Base-by-base conservation (phyloP, 345 rosid genomes). In the Murraya paniculata region DNA sequence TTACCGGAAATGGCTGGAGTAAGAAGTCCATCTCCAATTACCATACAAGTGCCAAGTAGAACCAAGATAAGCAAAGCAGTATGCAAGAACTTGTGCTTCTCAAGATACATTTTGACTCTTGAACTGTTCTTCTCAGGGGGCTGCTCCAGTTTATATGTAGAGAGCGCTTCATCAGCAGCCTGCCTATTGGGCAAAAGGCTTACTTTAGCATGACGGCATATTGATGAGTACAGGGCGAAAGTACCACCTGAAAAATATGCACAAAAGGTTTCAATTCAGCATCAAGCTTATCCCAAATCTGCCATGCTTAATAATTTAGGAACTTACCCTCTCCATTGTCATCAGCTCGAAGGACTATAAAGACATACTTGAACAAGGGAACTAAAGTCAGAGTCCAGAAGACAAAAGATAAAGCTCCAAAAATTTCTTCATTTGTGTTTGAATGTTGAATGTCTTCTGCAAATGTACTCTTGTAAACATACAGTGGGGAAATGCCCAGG, bases 21-120 rank as follows among this genome's bases (percentile, higher is more conserved):
- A 64, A 97, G 98, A 71, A 97, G 78, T 69, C 98, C 98, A 83
- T 97, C 99, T 75, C 99, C 98, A 72, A 97, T 97, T 35, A 97
- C 99, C 99, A 97, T 97, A 88, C 99, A 97, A 77, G 99, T 97
- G 53, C 99, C 99, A 6, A 97, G 98, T 78, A 97, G 99, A 86
- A 93, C 98, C 68, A 97, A 80, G 83, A 97, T 82, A 74, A 97
- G 83, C 83, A 97, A 84, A 87, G 96, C 98, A 78, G 98, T 93
- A 80, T 93, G 98, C 86, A 94, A 85, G 83, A 84, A 45, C 85
- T 86, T 94, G 84, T 93, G 90, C 76, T 86, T 90, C 94, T 97
- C 99, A 9, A 97, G 91, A 79, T 85, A 87, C 76, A 78, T 80
- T 82, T 91, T 97, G 73, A 90, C 85, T 82, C 84, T 86, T 1